A percentile compares a stretch with the other conserved stretches of the same genome.
Conservation (phyloP, 2,329 filamentous ascomycete genomes). For the Penicillium polonicum region DNA sequence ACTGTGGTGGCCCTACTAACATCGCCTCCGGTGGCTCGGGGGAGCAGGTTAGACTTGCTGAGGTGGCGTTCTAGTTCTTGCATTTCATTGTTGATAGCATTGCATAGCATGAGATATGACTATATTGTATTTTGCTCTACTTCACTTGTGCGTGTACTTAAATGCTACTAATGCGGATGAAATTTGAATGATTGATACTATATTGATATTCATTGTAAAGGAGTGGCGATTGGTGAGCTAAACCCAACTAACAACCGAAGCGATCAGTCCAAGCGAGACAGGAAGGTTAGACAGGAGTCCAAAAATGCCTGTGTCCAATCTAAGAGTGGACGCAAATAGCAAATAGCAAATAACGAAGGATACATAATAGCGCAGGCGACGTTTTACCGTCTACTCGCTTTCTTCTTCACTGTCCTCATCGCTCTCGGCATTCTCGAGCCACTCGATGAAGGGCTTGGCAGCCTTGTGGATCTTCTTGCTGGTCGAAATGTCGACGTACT, state of each 20-base stretch:
- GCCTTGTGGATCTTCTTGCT: constrained; percentile 96
- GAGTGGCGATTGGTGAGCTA: constrained; percentile 25
- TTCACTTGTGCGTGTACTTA: not conserved
- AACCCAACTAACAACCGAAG: constrained; percentile 11
- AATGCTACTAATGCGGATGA: not conserved
- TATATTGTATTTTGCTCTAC: not conserved
- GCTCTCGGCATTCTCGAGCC: constrained; percentile 83
- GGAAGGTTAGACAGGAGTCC: not conserved
- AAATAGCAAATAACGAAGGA: constrained; percentile 2
- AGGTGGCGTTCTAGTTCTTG: constrained; percentile 21
- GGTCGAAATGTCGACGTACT: constrained; percentile 85
- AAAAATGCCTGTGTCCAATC: not conserved
- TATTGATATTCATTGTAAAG: constrained; percentile 10
- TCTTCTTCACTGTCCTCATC: constrained; percentile 68
- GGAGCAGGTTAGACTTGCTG: constrained; percentile 33
- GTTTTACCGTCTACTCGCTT: constrained; percentile 42
- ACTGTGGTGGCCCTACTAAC: not conserved
- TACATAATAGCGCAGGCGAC: not conserved
- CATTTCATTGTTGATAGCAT: not conserved
- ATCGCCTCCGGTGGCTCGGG: not conserved
- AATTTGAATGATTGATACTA: not conserved
- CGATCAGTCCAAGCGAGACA: not conserved
- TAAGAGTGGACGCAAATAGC: not conserved
- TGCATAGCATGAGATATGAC: not conserved
- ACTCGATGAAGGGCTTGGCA: constrained; percentile 88